Percentiles rank a stretch among this genome's conserved stretches.
These are phyloP conservation scores for Citeromyces siamensis DNA, from an alignment of 1,139 yeast species.

Conservation along the genomic window DNA sequence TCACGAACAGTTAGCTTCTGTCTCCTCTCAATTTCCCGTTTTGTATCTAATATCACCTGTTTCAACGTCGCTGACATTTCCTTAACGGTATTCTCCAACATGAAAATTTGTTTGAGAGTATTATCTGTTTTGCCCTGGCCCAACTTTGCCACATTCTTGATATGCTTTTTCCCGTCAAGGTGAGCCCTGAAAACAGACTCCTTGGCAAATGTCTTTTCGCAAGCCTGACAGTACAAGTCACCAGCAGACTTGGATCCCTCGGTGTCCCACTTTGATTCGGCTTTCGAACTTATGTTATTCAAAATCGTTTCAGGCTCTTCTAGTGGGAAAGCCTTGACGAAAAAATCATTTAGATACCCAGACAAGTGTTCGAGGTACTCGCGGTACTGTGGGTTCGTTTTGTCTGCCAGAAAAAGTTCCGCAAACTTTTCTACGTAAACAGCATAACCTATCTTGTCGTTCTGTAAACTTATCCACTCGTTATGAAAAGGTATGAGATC, in stretches of 20 bases:
- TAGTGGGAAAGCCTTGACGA: conserved; percentile 39
- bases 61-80: conserved; percentile 23
- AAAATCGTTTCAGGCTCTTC: conserved; percentile 24
- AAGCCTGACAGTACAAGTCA: conserved; percentile 39
- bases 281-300: conserved; percentile 16
- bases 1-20: conserved; percentile 69
- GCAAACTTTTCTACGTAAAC: conserved; percentile 27
- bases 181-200: conserved; percentile 59
- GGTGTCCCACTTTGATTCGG: conserved; percentile 9
- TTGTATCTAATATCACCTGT: conserved; percentile 34
- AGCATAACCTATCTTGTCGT: conserved; percentile 10
- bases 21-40: conserved; percentile 50
- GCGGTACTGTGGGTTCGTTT: conserved; percentile 23
- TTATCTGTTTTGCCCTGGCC: conserved; percentile 6
- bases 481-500: conserved; percentile 43
- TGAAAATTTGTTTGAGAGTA: conserved; percentile 10
- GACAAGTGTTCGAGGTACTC: conserved; percentile 30
- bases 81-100: conserved; percentile 23
- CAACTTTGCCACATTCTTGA: conserved; percentile 26
- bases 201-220: conserved; percentile 55
- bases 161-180: conserved; percentile 66
- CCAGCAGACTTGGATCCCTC: conserved; percentile 14
- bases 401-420: conserved; percentile 13
- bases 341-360: conserved; percentile 33
- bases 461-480: conserved; percentile 33